Base-by-base conservation (phyloP, 1,284 basidiomycete genomes). In the Trichosporon sp. region DNA sequence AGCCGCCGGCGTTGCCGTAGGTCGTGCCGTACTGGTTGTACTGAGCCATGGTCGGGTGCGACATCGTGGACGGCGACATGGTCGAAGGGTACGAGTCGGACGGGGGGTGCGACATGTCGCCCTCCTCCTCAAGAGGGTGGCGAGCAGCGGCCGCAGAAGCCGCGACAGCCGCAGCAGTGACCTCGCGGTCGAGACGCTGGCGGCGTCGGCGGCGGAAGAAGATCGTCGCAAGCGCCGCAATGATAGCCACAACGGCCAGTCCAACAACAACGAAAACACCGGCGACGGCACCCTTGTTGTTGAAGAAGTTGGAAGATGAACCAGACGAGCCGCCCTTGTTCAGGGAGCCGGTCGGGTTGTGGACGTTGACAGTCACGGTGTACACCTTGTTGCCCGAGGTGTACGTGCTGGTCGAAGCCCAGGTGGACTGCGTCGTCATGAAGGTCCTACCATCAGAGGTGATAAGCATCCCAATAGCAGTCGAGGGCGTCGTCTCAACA, bases 241-340 rank as follows among this genome's bases (percentile, higher is more conserved):
- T 64, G 42, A 83, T 77, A 3, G 80, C 82, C 2, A 83, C 80
- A 18, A 82, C 79, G 8, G 81, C 83, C 18, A 84, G 77, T 66
- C 83, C 83, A n/a, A 84, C 83, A 7, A 83, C 83, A 34, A 84
- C 83, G 66, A 84, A 84, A 3, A 81, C 80, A 44, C 83, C 83
- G 7, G 82, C 83, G 15, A 84, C 83, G 1, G 83, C 83, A 5
- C 83, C 83, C 38, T 80, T 81, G 75, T 80, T 80, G 75, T 80
- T 81, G 74, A 84, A 84, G 31, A 76, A 75, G 60, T 70, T 76
- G n/a, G 73, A 75, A 29, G 75, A 74, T 3, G 73, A 66, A 3
- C 77, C 76, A 0, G 70, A 68, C 2, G 73, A 75, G 8, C 74
- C 73, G 13, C 79, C 78, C 35, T 74, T 70, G 68, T 82, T 79